phyloP scores from a whole-genome alignment of 208 protist species.

The Trypanosoma scelopori region DNA sequence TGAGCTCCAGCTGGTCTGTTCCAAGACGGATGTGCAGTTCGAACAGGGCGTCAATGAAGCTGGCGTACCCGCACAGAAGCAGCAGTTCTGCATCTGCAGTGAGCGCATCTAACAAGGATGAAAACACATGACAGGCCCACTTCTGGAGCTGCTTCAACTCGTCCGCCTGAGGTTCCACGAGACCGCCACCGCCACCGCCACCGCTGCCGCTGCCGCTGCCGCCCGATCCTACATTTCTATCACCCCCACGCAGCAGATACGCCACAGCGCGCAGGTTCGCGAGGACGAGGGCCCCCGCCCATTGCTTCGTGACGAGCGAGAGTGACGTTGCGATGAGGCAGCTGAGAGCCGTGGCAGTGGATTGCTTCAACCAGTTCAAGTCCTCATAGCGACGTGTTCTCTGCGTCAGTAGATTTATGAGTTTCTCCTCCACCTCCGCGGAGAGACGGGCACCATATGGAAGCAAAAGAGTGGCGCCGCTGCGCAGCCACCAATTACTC shows the following conservation, averaged over 20 bases:
- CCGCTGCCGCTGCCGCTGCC: no score
- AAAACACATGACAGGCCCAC: conserved; percentile 20
- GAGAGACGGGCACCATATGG: neutral
- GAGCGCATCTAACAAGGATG: conserved; percentile 35
- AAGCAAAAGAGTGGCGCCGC: conserved; percentile 6
- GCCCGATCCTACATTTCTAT: neutral
- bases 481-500: conserved; percentile 33
- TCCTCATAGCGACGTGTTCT: conserved; percentile 7
- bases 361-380: conserved; percentile 21
- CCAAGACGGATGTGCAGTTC: conserved; percentile 37
- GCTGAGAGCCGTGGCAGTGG: conserved; percentile 9
- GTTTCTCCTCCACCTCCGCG: conserved; percentile 11
- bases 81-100: conserved; percentile 44
- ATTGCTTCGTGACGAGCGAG: conserved; percentile 25
- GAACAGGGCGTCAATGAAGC: conserved; percentile 52
- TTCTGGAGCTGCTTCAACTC: neutral
- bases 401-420: conserved; percentile 23
- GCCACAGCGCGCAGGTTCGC: conserved; percentile 16
- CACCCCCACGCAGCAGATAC: neutral
- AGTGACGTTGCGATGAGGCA: conserved; percentile 13
- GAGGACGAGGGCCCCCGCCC: conserved; percentile 23
- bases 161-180: neutral
- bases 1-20: conserved; percentile 28
- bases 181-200: no score
- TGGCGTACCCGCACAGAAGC: conserved; percentile 57